These are phyloP conservation scores for Isabelozyma heimii DNA, from an alignment of 805 yeast species.

Conservation along the genomic window DNA sequence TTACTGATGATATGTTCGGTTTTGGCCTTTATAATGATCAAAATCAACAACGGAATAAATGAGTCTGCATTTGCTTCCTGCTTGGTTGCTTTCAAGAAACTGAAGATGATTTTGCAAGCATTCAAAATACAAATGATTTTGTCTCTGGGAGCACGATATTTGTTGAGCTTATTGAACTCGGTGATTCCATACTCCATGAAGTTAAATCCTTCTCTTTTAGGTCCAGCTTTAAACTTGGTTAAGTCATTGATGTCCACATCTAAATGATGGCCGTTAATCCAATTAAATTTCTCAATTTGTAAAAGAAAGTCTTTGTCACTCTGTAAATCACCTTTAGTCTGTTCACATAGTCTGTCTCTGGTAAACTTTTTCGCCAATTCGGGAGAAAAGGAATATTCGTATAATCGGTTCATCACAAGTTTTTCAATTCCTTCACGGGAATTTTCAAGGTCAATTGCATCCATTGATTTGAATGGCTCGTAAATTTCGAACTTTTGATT, in stretches of 20 bases:
- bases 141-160: constrained; percentile 91
- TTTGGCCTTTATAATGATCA: constrained; percentile 69
- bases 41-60: constrained; percentile 85
- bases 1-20: constrained; percentile 71
- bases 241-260: constrained; percentile 58
- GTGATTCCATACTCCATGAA: constrained; percentile 63
- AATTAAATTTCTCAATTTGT: constrained; percentile 61
- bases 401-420: constrained; percentile 83
- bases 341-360: constrained; percentile 32
- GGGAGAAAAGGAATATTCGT: constrained; percentile 78
- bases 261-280: constrained; percentile 73
- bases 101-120: constrained; percentile 90
- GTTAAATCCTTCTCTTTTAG: constrained; percentile 26
- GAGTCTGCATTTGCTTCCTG: constrained; percentile 84
- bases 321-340: constrained; percentile 55
- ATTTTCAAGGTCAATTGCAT: constrained; percentile 57
- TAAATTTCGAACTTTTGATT: constrained; percentile 55
- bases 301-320: constrained; percentile 53
- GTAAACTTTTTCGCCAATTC: constrained; percentile 38
- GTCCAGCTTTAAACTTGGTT: constrained; percentile 24
- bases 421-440: constrained; percentile 92
- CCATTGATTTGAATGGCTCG: constrained; percentile 73
- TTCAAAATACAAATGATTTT: constrained; percentile 88
- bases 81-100: constrained; percentile 71
- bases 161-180: constrained; percentile 76